phyloP scores from a whole-genome alignment of 176 grass and related monocot species.

The Puccinellia tenuiflora region DNA sequence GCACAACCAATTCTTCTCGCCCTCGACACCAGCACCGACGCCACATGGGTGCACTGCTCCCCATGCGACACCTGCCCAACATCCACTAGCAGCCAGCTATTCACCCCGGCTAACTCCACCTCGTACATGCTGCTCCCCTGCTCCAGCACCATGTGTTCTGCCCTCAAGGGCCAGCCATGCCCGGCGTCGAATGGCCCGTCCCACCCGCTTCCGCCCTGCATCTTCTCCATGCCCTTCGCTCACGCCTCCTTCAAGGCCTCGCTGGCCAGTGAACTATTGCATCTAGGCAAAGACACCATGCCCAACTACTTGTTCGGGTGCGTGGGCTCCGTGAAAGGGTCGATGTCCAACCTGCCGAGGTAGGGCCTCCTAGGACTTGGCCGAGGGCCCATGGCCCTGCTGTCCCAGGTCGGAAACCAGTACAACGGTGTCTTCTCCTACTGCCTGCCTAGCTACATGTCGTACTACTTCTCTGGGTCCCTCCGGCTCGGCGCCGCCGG shows the following conservation, averaged over 20 bases:
- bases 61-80: slow-evolving; percentile 58
- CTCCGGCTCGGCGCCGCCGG: background rate
- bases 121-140: slow-evolving; percentile 56
- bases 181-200: background rate
- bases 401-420: slow-evolving; percentile 42
- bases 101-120: slow-evolving; percentile 64
- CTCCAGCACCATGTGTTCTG: slow-evolving; percentile 56
- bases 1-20: slow-evolving; percentile 56
- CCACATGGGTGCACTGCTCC: slow-evolving; percentile 73
- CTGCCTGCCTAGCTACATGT: slow-evolving; percentile 85
- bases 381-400: slow-evolving; percentile 62
- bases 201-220: slow-evolving; percentile 38
- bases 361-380: slow-evolving; percentile 67
- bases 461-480: slow-evolving; percentile 55
- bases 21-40: slow-evolving; percentile 84
- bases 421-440: slow-evolving; percentile 89
- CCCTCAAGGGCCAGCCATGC: slow-evolving; percentile 58
- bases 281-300: slow-evolving; percentile 49
- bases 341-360: slow-evolving; percentile 54
- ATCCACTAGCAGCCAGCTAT: slow-evolving; percentile 12
- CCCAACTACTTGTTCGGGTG: slow-evolving; percentile 61
- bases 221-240: slow-evolving; percentile 51
- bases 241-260: slow-evolving; percentile 61
- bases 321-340: slow-evolving; percentile 55
- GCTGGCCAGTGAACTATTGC: slow-evolving; percentile 55